Percentiles rank a stretch among this genome's conserved stretches.
Evolutionary conservation across 345 rosid species (phyloP).

Genomic region (Aethionema arabicum): DNA sequence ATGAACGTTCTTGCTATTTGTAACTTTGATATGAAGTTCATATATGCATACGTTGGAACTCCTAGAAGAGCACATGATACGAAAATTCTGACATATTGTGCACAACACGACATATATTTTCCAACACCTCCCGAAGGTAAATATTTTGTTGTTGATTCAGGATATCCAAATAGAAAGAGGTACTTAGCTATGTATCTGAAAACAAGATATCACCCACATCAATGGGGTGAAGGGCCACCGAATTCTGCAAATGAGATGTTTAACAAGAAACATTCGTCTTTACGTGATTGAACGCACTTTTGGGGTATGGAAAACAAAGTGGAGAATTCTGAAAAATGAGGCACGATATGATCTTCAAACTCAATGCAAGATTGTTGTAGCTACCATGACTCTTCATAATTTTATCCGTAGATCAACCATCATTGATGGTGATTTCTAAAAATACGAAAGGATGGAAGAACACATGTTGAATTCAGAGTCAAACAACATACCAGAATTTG

Average conservation of each 20-base stretch:
- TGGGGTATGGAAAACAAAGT: conserved; percentile 5
- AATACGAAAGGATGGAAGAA: too few relatives aligned
- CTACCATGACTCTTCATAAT: too few relatives aligned
- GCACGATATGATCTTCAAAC: not conserved
- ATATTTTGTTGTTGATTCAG: conserved; percentile 14
- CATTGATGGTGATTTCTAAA: too few relatives aligned
- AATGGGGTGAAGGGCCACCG: conserved; percentile 7
- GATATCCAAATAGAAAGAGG: conserved; percentile 1
- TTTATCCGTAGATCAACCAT: too few relatives aligned
- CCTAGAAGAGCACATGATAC: conserved; percentile 9
- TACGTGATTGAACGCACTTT: conserved; percentile 7
- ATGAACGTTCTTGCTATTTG: conserved; percentile 16
- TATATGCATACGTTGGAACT: not conserved
- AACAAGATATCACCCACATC: conserved; percentile 1
- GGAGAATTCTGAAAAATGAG: conserved; percentile 10
- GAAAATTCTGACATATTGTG: conserved; percentile 8
- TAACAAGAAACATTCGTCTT: not conserved
- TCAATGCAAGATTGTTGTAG: not conserved
- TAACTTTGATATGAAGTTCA: conserved; percentile 14
- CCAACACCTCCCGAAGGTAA: not conserved
- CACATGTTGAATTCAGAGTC: too few relatives aligned
- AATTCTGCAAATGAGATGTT: not conserved
- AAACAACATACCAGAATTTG: too few relatives aligned
- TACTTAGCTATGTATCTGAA: not conserved
- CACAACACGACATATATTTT: not conserved